phyloP scores from a whole-genome alignment of 1,139 yeast genomes.

The Hansenula sp. region DNA sequence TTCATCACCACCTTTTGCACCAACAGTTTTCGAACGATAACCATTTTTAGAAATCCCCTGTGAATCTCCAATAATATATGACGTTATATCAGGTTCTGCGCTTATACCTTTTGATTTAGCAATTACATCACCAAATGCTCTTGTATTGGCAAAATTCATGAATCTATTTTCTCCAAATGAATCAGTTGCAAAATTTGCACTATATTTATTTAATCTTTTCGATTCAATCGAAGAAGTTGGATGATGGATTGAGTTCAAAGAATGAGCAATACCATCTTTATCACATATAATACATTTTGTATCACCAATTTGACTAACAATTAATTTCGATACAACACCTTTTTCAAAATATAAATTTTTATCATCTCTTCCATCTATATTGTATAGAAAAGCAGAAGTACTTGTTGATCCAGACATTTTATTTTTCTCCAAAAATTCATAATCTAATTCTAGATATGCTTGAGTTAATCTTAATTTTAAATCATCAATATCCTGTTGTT shows the following conservation, averaged over 20 bases:
- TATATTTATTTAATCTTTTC: conserved; percentile 61
- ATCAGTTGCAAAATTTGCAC: conserved; percentile 78
- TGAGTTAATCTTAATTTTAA: conserved; percentile 56
- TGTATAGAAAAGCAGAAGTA: conserved; percentile 70
- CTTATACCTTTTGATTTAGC: conserved; percentile 83
- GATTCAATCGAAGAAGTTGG: conserved; percentile 83
- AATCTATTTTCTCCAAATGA: conserved; percentile 93
- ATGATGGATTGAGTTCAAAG: conserved; percentile 79
- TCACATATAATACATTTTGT: conserved; percentile 84
- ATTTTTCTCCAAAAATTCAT: conserved; percentile 29
- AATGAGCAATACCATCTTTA: conserved; percentile 70
- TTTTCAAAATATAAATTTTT: conserved; percentile 66
- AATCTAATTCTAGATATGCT: conserved; percentile 61
- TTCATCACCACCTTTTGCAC: conserved; percentile 62
- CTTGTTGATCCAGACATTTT: conserved; percentile 75
- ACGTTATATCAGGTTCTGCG: conserved; percentile 86
- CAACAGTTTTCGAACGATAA: conserved; percentile 29
- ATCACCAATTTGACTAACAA: conserved; percentile 94
- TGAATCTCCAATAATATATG: conserved; percentile 58
- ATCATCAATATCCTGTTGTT: conserved; percentile 43
- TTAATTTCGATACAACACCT: conserved; percentile 61
- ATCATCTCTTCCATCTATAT: conserved; percentile 28
- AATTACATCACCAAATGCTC: conserved; percentile 85
- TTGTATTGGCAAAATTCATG: conserved; percentile 76
- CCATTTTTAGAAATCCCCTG: conserved; percentile 23